phyloP scores from a whole-genome alignment of 2,329 filamentous ascomycete species.

The Graphilbum sp. region DNA sequence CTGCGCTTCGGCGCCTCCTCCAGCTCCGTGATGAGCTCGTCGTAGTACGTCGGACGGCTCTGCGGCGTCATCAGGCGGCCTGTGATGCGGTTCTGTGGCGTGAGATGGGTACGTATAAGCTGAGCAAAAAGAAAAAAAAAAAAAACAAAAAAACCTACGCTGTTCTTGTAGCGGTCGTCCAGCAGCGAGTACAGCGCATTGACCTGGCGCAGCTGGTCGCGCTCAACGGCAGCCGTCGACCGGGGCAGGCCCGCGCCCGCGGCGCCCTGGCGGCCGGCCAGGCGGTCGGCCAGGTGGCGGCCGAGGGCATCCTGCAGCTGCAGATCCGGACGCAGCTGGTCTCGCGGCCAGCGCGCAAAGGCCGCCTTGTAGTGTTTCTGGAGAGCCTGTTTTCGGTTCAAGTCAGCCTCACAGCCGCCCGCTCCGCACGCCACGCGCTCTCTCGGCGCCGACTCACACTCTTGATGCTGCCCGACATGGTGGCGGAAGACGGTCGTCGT shows the following conservation, averaged over 20 bases:
- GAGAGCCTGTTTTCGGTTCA: conserved; percentile 20
- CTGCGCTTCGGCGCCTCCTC: conserved; percentile 43
- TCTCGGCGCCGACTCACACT: neutral
- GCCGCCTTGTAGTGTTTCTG: conserved; percentile 31
- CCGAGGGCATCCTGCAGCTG: conserved; percentile 42
- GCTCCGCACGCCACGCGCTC: no score
- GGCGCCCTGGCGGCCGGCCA: conserved; percentile 6
- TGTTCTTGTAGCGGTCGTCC: conserved; percentile 40
- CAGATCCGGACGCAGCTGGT: conserved; percentile 43
- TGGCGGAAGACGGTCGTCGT: neutral
- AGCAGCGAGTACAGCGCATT: conserved; percentile 43
- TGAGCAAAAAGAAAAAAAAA: neutral
- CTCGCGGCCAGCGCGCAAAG: conserved; percentile 45
- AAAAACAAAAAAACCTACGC: conserved; percentile 21
- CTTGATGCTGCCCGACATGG: conserved; percentile 4
- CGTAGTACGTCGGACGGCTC: conserved; percentile 49
- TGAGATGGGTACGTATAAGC: neutral
- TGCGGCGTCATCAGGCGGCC: conserved; percentile 37
- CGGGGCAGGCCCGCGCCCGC: neutral
- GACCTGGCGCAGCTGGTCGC: conserved; percentile 36
- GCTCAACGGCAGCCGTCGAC: conserved; percentile 17
- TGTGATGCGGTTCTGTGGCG: conserved; percentile 27
- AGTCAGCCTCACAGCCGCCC: conserved; percentile 1
- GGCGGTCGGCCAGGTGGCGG: conserved; percentile 23
- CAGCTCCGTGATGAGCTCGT: conserved; percentile 42